phyloP scores from a whole-genome alignment of 192 early-diverging fungal genomes.

The Entrophospora sp. region DNA sequence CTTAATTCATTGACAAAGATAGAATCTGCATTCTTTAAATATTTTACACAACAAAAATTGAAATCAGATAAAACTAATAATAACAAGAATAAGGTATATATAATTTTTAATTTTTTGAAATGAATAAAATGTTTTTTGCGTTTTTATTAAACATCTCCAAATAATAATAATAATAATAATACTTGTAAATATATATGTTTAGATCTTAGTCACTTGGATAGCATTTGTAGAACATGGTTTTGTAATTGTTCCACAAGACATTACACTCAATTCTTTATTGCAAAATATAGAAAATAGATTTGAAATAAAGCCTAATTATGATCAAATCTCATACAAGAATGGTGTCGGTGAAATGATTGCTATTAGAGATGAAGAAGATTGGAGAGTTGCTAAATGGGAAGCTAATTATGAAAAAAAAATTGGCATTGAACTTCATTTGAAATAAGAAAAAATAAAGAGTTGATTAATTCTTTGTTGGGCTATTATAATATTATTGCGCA shows the following conservation, averaged over 20 bases:
- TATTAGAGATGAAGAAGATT: slow-evolving; percentile 16
- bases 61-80: no score
- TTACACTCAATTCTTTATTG: background rate
- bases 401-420: slow-evolving; percentile 31
- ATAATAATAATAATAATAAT: no score
- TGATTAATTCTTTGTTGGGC: no score
- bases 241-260: background rate
- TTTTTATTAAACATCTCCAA: no score
- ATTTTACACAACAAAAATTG: no score
- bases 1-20: background rate
- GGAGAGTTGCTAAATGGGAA: slow-evolving; percentile 13
- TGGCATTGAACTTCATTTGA: slow-evolving; percentile 57
- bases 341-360: background rate
- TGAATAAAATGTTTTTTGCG: no score
- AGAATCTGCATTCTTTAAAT: background rate
- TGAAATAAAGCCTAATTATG: background rate
- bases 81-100: no score
- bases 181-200: background rate
- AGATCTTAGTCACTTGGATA: background rate
- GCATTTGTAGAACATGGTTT: background rate
- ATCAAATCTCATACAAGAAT: slow-evolving; percentile 1
- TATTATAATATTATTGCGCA: no score
- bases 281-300: background rate
- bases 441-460: no score
- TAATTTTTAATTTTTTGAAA: no score